Evolutionary conservation across 495 filamentous ascomycete species (phyloP), one percentile per base, ranked within the genome.

Genomic region (Cryomyces antarcticus): DNA sequence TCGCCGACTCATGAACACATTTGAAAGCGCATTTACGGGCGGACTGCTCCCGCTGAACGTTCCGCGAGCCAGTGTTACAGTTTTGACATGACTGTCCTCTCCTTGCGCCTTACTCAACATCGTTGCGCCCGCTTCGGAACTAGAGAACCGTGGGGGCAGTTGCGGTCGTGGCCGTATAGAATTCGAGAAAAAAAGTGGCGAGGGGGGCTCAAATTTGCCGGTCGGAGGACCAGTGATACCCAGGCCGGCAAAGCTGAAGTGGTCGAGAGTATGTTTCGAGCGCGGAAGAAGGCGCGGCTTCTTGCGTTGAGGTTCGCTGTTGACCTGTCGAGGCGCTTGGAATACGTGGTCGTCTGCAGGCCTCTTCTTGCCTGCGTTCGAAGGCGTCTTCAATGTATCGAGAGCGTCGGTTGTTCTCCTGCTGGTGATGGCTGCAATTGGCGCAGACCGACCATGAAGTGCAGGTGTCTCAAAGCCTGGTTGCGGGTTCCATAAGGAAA

Each of bases 21-120:
- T 45, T 6, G 36, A 17, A 28, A n/a, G 5, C 7, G 13, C 35
- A 39, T 37, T 30, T 35, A n/a, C 17, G 17, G 43, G 36, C 31
- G 37, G 44, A 35, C 44, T 38, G 31, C 29, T 42, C 43, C 30
- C 33, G 10, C 53, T 68, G 41, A 73, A 62, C 17, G 67, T 70
- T 34, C 72, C 75, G 30, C 75, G 62, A 4, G 78, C 72, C 38
- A 82, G 61, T 44, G 69, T 73, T 30, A 80, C 58, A 10, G 73
- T 80, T 44, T 71, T 81, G 43, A 79, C 64, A 24, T 53, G 53
- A 28, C 47, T 60, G n/a, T 63, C 60, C 37, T 78, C 62, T 12
- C 70, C 69, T 11, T 61, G 60, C 31, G 66, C 61, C 46, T 62
- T 70, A 52, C 59, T 68, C 51, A 80, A 62, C 65, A 80, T 79